Evolutionary conservation across 2,329 filamentous ascomycete species (phyloP), one percentile per base, ranked within the genome.

Genomic region (Fusarium tjaetaba): DNA sequence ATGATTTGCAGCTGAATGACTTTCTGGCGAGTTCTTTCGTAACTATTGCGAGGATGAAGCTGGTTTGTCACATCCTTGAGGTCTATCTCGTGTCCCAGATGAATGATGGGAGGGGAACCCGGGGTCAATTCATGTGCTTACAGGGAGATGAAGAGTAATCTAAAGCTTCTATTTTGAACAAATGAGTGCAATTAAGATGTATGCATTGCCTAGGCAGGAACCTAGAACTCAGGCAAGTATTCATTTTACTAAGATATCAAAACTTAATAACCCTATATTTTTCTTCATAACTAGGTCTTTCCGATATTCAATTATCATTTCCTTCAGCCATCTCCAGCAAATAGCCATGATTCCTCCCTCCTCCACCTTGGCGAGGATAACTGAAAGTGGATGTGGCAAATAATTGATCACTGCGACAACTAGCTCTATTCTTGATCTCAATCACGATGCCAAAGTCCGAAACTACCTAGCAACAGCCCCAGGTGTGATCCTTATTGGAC

Each of bases 1-100:
- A 42, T 67, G 53, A 28, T 48, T 45, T 53, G 61, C 65, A 60
- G 57, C 53, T 71, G 57, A 52, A 39, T 13, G 36, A 18, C n/a
- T 61, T 65, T 65, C 30, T 42, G 5, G 24, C 7, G 13, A 28
- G 20, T 41, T 55, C 51, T 53, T 68, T 63, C 42, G 15, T 39
- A 41, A 41, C 36, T 60, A 20, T 68, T 73, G 57, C 68, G 59
- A 65, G 71, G 68, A 61, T 73, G 48, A 43, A 56, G 62, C 56
- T 61, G 46, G 62, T 58, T 64, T 63, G 43, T 62, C 53, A 43
- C 60, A 55, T 52, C 43, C 48, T 61, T 69, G 41, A 56, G 55
- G 36, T 41, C 14, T 34, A 41, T 39, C 38, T 56, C 28, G 39
- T 45, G 32, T 43, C 39, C 45, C 22, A 36, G 38, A 49, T 67